Evolutionary conservation across 2,329 filamentous ascomycete species (phyloP).

Genomic region (Calonectria pteridis): DNA sequence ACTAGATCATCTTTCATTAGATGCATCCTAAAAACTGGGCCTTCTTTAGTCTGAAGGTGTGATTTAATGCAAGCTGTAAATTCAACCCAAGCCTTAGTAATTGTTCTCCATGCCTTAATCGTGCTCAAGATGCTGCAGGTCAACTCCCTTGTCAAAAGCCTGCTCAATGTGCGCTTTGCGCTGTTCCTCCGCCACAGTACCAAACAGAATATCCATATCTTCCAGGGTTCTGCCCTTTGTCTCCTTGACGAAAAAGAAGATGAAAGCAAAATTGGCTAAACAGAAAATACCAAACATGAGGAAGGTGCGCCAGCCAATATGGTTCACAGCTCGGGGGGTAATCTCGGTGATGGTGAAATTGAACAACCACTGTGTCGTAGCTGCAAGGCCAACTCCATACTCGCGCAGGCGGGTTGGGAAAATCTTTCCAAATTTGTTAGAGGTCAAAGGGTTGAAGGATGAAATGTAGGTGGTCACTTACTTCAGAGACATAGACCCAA

Average conservation of each 20-base stretch:
- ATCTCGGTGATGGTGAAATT: conserved; percentile 70
- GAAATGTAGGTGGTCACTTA: conserved; percentile 59
- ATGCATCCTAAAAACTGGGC: background rate
- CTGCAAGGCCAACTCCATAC: conserved; percentile 66
- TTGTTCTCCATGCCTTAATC: background rate
- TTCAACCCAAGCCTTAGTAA: background rate
- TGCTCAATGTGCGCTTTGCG: conserved; percentile 17
- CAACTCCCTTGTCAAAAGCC: conserved; percentile 7
- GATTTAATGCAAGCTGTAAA: background rate
- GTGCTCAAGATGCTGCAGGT: conserved; percentile 6
- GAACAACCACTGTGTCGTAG: conserved; percentile 76
- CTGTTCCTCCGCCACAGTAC: conserved; percentile 14
- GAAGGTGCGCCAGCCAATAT: conserved; percentile 34
- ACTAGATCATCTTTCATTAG: background rate
- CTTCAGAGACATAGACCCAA: conserved; percentile 33
- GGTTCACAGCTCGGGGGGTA: conserved; percentile 30
- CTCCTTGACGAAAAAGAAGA: conserved; percentile 33
- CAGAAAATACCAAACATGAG: conserved; percentile 37
- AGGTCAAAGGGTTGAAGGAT: background rate
- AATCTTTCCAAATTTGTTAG: conserved; percentile 7
- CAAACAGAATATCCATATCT: conserved; percentile 30
- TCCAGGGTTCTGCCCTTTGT: conserved; percentile 33
- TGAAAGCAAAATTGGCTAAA: conserved; percentile 28
- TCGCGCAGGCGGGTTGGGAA: conserved; percentile 32
- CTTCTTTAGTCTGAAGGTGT: background rate